Base-by-base conservation (phyloP, 805 yeast genomes). In the Kazachstania kunashirensis region DNA sequence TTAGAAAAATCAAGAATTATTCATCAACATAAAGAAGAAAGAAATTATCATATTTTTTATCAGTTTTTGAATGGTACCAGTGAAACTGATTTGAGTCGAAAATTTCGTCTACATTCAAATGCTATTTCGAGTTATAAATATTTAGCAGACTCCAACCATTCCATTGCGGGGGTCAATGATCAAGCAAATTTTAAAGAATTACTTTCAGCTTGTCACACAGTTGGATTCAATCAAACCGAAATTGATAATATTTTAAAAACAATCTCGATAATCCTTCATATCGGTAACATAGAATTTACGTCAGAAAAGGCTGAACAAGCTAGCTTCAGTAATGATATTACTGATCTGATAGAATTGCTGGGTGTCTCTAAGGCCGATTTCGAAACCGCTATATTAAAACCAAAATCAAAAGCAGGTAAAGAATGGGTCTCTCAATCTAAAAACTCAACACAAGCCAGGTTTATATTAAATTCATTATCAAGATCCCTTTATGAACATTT, bases 11-110 rank as follows among this genome's bases (percentile, higher is more conserved):
- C 96, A 5, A 75, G 99, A 50, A 95, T 92, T 12, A 79, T 85
- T 5, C 64, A 71, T 29, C 96, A 85, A 61, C 75, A 79, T 35
- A 42, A 63, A 6, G 63, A 71, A 15, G 99, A 92, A 61, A 72
- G 98, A 57, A 92, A 88, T 55, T 92, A 89, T 55, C 99, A 92
- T 56, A 73, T 88, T 4, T 92, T 92, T 55, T 92, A 92, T 59
- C 96, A 92, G 53, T 60, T 92, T 28, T 61, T 92, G 25, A 66
- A 70, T 31, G 95, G 96, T 15, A 71, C 74, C 27, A 52, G 79
- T 1, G 60, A 70, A 2, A 55, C 57, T 2, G 70, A 68, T n/a
- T 25, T 40, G 31, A 12, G 18, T 14, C 24, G 65, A 4, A 58
- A 63, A 17, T 62, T 75, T 19, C 67, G 68, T 1, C 61, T 82